Base-by-base conservation (phyloP, 1,284 basidiomycete species). In the Papiliotrema nemorosa region DNA sequence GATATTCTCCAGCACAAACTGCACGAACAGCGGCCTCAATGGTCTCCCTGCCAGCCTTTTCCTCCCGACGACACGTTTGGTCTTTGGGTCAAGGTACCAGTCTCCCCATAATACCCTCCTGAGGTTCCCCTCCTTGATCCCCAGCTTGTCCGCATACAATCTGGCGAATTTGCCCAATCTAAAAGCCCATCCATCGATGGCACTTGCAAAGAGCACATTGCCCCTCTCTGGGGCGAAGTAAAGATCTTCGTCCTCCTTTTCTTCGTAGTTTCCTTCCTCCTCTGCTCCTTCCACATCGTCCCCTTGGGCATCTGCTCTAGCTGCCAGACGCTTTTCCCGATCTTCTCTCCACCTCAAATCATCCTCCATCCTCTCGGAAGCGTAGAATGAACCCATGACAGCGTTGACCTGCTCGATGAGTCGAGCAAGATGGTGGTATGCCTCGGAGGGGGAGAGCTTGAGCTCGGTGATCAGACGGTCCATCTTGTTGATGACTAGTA, bases 131-230 rank as follows among this genome's bases (percentile, higher is more conserved):
- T 97, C 94, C 68, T 89, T 88, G 68, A 97, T 87, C 16, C 89
- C 89, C 20, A 99, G 81, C 74, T 97, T 97, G 22, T 83, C 80
- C 1, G 90, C 87, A 74, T 94, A 98, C 12, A 98, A 78, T 66
- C 92, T 85, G 0, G 96, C 90, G 68, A 99, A 99, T 62, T 89
- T 90, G 52, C 87, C 85, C 7, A 97, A 82, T 29, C 94, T 82
- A 78, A 99, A 99, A 0, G 93, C 96, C 94, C 96, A 98, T 3
- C 93, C 92, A 66, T 97, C 92, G 52, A 97, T 84, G 3, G 96
- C 96, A 31, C 88, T 92, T 1, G 94, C 90, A 70, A 99, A 99
- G 39, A 98, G 82, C 38, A 99, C 96, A 67, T 97, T 98, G 21
- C 96, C 96, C 52, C 84, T 83, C 65, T 94, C 88, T 0, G 96